phyloP scores from a whole-genome alignment of 1,284 basidiomycete genomes.

The Cryptococcus sp. region DNA sequence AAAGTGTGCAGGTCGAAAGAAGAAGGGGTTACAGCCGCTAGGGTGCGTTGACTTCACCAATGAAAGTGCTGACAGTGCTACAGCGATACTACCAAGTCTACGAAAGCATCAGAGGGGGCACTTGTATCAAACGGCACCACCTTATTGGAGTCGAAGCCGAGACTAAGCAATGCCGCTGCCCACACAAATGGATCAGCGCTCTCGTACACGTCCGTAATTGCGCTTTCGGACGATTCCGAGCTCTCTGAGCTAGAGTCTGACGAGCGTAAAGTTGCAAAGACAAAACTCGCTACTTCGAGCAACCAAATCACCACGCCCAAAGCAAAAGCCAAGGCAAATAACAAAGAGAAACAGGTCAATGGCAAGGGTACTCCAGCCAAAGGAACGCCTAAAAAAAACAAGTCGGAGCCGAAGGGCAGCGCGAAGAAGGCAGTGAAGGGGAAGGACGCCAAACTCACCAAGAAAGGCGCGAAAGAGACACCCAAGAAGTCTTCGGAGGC shows the following conservation, averaged over 20 bases:
- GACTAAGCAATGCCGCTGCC: background rate
- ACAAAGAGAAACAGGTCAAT: background rate
- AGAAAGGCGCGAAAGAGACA: no score
- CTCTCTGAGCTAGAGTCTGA: background rate
- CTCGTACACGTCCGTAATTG: background rate
- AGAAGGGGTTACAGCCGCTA: background rate
- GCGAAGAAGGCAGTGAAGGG: no score
- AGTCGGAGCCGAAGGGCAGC: no score
- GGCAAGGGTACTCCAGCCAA: background rate
- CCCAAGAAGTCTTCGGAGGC: background rate
- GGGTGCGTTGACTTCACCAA: background rate
- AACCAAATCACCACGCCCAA: background rate
- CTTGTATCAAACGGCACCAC: no score
- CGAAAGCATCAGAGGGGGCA: no score
- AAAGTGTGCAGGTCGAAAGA: background rate
- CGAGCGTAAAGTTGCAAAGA: background rate
- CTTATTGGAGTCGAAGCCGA: background rate
- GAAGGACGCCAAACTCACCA: background rate
- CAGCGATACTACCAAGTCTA: no score
- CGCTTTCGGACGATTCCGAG: slow-evolving; percentile 1
- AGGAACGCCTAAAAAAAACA: background rate
- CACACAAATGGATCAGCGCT: background rate
- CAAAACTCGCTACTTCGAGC: background rate
- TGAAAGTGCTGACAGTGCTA: no score
- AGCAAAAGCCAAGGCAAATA: background rate